Percentiles rank a stretch among this genome's conserved stretches.
These are phyloP conservation scores for Penicillium bialowiezense DNA, from an alignment of 495 filamentous ascomycete species.

Conservation along the genomic window DNA sequence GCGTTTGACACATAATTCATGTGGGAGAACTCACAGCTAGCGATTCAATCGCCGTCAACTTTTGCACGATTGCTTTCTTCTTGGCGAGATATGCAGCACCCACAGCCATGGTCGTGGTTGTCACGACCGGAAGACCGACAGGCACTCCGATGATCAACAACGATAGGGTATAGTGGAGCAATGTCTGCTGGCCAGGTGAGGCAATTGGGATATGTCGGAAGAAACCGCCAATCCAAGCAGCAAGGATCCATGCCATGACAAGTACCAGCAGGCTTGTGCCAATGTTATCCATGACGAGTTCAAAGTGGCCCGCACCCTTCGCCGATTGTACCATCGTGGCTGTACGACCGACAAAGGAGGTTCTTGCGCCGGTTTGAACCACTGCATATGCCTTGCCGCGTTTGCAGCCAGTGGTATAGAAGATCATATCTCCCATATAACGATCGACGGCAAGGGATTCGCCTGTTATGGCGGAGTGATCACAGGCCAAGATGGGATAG, in stretches of 20 bases:
- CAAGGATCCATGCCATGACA: conserved; percentile 65
- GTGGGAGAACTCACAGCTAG: conserved; percentile 55
- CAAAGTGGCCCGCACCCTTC: conserved; percentile 69
- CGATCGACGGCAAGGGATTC: conserved; percentile 73
- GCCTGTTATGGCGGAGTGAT: conserved; percentile 73
- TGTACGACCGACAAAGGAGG: conserved; percentile 68
- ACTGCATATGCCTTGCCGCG: conserved; percentile 69
- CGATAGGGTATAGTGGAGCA: conserved; percentile 67
- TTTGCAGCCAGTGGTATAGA: conserved; percentile 74
- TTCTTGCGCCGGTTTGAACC: conserved; percentile 56
- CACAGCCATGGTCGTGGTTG: conserved; percentile 95
- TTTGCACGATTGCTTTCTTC: conserved; percentile 96
- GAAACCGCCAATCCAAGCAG: conserved; percentile 71
- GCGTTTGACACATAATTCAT: not conserved
- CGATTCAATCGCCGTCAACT: conserved; percentile 92
- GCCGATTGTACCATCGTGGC: conserved; percentile 66
- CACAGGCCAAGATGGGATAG: conserved; percentile 60
- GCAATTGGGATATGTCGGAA: conserved; percentile 65
- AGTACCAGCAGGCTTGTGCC: conserved; percentile 66
- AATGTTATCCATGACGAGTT: conserved; percentile 74
- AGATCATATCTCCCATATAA: conserved; percentile 65
- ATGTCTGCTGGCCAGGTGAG: conserved; percentile 50
- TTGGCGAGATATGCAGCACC: conserved; percentile 91
- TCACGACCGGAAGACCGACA: conserved; percentile 93
- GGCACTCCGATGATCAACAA: conserved; percentile 93